Evolutionary conservation across 148 eudicot genomes (phyloP).

Genomic region (Spergularia marina): DNA sequence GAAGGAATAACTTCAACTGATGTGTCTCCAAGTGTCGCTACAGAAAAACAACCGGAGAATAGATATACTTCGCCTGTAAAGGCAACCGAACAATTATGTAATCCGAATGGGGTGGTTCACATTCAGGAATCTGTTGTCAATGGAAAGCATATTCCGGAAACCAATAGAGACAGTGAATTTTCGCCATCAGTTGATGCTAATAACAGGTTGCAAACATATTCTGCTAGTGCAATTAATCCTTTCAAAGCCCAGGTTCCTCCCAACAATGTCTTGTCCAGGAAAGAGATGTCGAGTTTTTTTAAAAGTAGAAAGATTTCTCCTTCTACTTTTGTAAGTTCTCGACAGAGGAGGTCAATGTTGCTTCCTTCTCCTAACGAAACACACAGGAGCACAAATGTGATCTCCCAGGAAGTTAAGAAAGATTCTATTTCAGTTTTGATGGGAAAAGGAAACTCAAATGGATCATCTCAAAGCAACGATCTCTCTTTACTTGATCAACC

Average conservation of each 20-base stretch:
- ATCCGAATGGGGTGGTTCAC: slow-evolving; percentile 19
- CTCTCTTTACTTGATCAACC: slow-evolving; percentile 24
- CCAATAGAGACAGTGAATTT: slow-evolving; percentile 28
- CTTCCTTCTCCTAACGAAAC: slow-evolving; percentile 32
- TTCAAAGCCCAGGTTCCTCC: slow-evolving; percentile 79
- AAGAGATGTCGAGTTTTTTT: slow-evolving; percentile 68
- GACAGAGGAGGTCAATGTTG: slow-evolving; percentile 37
- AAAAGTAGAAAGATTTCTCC: slow-evolving; percentile 56
- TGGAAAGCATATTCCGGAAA: slow-evolving; percentile 30
- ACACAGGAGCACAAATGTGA: slow-evolving; percentile 24
- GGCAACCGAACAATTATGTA: slow-evolving; percentile 9
- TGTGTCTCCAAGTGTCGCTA: slow-evolving; percentile 20
- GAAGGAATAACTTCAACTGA: slow-evolving; percentile 22
- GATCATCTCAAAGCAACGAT: slow-evolving; percentile 36
- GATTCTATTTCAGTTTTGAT: slow-evolving; percentile 19
- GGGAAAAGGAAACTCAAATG: slow-evolving; percentile 37
- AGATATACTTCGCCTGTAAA: slow-evolving; percentile 27
- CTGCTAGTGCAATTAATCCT: slow-evolving; percentile 44
- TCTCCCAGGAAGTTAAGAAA: slow-evolving; percentile 29
- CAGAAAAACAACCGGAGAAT: slow-evolving; percentile 25
- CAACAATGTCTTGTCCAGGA: slow-evolving; percentile 58
- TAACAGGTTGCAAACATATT: not conserved
- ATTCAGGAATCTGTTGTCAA: slow-evolving; percentile 22
- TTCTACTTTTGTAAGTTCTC: slow-evolving; percentile 35
- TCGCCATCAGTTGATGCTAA: slow-evolving; percentile 16